A percentile compares a stretch with the other conserved stretches of the same genome.
Conservation (phyloP, 768 basidiomycete species). For the Suillus placidus region DNA sequence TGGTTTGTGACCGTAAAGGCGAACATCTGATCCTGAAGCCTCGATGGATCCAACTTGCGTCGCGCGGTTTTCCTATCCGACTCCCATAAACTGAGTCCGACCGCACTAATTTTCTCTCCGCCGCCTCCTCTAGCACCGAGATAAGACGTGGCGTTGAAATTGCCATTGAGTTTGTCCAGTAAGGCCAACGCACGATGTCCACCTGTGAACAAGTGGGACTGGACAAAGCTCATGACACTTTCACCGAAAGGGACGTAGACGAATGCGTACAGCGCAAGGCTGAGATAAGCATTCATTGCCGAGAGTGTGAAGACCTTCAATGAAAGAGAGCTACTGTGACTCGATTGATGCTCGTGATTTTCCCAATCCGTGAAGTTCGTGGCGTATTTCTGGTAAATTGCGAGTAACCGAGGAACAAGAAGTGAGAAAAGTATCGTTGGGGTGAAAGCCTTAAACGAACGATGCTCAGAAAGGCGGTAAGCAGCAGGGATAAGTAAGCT, state of each 20-base stretch:
- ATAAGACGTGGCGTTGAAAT: conserved; percentile 30
- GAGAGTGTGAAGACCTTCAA: conserved; percentile 90
- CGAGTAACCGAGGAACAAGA: conserved; percentile 79
- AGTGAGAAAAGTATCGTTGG: conserved; percentile 85
- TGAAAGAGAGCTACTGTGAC: conserved; percentile 78
- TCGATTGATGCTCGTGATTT: conserved; percentile 83
- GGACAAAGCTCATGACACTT: conserved; percentile 67
- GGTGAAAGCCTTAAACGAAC: conserved; percentile 57
- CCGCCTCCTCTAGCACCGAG: conserved; percentile 30
- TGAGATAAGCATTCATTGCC: conserved; percentile 88
- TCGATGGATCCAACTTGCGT: conserved; percentile 62
- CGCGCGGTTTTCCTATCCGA: conserved; percentile 51
- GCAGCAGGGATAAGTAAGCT: conserved; percentile 33
- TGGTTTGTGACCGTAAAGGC: conserved; percentile 92
- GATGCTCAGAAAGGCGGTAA: conserved; percentile 1
- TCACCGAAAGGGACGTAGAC: conserved; percentile 95
- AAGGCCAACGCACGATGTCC: conserved; percentile 17
- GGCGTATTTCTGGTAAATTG: conserved; percentile 70
- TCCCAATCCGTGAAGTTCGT: conserved; percentile 82
- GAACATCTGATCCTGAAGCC: conserved; percentile 91
- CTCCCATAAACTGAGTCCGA: conserved; percentile 47
- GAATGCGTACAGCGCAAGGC: conserved; percentile 91
- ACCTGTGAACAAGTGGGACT: conserved; percentile 31
- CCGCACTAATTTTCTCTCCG: conserved; percentile 17
- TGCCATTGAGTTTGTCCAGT: conserved; percentile 27